Evolutionary conservation across 306 rosid species (phyloP).

Genomic region (Mimosa bimucronata): DNA sequence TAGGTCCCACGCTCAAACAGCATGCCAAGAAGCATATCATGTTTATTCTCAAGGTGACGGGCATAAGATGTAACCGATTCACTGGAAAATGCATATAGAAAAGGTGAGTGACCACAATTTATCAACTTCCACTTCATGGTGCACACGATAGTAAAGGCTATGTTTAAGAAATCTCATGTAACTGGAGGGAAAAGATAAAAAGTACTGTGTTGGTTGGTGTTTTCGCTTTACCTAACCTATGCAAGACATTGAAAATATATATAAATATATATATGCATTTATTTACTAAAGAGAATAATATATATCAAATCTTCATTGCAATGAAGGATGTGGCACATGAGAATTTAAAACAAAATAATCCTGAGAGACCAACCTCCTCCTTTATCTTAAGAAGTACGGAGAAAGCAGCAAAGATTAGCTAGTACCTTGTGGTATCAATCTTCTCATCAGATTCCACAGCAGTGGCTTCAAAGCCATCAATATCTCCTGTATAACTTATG

Average conservation of each 20-base stretch:
- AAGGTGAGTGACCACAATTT: conserved; percentile 7
- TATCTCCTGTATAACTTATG: conserved; percentile 76
- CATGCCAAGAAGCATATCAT: conserved; percentile 94
- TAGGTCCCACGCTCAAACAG: conserved; percentile 81
- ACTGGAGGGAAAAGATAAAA: not conserved
- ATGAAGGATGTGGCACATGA: conserved; percentile 2
- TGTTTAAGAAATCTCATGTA: not conserved
- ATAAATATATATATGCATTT: not conserved
- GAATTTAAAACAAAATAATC: not conserved
- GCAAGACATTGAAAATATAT: not conserved
- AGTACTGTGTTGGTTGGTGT: not conserved
- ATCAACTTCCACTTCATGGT: conserved; percentile 23
- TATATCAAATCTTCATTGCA: not conserved
- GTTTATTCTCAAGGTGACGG: conserved; percentile 84
- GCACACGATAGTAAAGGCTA: not conserved
- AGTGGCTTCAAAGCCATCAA: conserved; percentile 58
- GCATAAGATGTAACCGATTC: conserved; percentile 80
- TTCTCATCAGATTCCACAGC: conserved; percentile 48
- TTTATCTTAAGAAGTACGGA: not conserved
- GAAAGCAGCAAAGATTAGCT: conserved; percentile 1
- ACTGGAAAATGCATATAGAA: conserved; percentile 51
- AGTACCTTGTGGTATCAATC: conserved; percentile 67
- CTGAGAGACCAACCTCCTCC: not conserved
- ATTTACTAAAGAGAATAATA: not conserved
- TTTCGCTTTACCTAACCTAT: conserved; percentile 5